phyloP scores from a whole-genome alignment of 148 eudicot species.

The Chenopodium suecicum region DNA sequence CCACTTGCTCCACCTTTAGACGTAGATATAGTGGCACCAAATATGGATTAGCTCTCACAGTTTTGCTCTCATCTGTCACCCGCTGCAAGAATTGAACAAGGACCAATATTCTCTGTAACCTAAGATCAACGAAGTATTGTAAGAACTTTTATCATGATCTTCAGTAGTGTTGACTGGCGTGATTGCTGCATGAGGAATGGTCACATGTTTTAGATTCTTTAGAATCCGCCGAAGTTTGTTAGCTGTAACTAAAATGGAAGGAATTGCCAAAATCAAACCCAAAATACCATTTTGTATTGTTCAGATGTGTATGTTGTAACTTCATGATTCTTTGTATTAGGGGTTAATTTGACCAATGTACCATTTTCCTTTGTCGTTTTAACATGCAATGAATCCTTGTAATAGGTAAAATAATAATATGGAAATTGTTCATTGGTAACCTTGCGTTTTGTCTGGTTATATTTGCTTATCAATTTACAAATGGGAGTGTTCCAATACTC shows the following conservation, averaged over 20 bases:
- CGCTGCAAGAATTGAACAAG: background rate
- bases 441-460: too few species aligned
- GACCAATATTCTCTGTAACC: too few species aligned
- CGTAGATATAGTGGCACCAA: constrained; percentile 15
- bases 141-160: too few species aligned
- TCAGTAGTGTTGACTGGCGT: too few species aligned
- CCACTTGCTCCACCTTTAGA: constrained; percentile 25
- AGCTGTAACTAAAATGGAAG: background rate
- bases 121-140: too few species aligned
- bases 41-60: background rate
- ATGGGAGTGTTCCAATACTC: too few species aligned
- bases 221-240: background rate
- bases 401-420: too few species aligned
- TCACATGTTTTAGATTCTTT: background rate
- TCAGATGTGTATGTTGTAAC: too few species aligned
- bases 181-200: background rate
- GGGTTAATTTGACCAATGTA: background rate
- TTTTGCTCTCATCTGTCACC: background rate
- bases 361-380: background rate
- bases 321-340: background rate
- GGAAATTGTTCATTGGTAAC: too few species aligned
- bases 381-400: background rate
- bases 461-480: too few species aligned
- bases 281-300: too few species aligned
- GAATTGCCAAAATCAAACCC: too few species aligned